Conservation (phyloP, 2,329 filamentous ascomycete species). For the Cercospora canescens region DNA sequence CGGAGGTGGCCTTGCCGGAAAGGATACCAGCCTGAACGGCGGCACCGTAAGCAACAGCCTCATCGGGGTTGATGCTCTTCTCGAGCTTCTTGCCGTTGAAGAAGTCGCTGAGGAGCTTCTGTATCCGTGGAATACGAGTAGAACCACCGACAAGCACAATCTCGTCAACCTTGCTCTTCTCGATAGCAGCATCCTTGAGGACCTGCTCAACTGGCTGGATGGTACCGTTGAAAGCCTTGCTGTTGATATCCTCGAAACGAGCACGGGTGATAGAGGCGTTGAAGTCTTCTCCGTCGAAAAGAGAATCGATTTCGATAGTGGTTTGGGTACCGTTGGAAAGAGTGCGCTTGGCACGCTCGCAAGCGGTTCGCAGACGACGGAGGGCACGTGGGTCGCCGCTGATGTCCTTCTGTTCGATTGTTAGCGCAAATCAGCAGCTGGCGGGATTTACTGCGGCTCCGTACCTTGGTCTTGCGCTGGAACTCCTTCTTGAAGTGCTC, state of each 20-base stretch:
- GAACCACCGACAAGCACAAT: constrained; percentile 98
- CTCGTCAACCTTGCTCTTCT: constrained; percentile 93
- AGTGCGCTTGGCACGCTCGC: constrained; percentile 99
- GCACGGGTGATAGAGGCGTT: constrained; percentile 96
- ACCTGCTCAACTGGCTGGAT: constrained; percentile 96
- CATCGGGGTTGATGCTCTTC: constrained; percentile 99
- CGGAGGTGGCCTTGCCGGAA: constrained; percentile 94
- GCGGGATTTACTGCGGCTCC: background rate
- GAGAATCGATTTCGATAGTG: constrained; percentile 96
- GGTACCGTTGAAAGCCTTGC: constrained; percentile 90
- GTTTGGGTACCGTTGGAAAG: constrained; percentile 97
- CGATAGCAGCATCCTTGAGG: constrained; percentile 83
- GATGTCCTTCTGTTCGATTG: constrained; percentile 51
- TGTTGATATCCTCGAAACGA: constrained; percentile 98
- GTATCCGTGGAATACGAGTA: constrained; percentile 97
- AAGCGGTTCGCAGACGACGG: constrained; percentile 93
- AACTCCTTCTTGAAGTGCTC: constrained; percentile 98
- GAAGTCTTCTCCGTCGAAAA: constrained; percentile 98
- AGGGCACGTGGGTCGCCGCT: constrained; percentile 86
- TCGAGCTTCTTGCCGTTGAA: constrained; percentile 99
- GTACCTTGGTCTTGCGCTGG: constrained; percentile 72
- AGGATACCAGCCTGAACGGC: constrained; percentile 98
- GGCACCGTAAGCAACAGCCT: constrained; percentile 98
- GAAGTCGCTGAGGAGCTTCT: constrained; percentile 98
- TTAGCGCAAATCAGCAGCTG: background rate